Base-by-base conservation (phyloP, 2,329 filamentous ascomycete species). In the Cryphonectria radicalis region DNA sequence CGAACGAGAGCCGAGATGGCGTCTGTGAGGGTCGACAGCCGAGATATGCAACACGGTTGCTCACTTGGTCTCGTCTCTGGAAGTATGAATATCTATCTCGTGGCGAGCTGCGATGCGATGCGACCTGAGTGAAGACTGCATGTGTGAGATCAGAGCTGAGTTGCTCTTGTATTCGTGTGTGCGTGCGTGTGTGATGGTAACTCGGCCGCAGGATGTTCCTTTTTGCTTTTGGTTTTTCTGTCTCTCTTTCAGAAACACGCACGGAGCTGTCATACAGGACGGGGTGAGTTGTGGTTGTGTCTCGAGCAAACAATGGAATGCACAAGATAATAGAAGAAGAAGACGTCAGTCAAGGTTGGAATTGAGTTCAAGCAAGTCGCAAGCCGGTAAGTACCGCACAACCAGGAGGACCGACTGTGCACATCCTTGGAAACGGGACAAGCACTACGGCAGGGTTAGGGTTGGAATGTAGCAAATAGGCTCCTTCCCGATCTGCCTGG, bases 1-100 rank as follows among this genome's bases (percentile, higher is more conserved):
- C 32, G 11, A 40, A 50, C 43, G 11, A 53, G 42, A 55, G 68
- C 50, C 46, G 28, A 28, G n/a, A 62, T 60, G 55, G 64, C 65
- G 65, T 43, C 35, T 19, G 50, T 28, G 25, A 13, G 3, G 35
- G 37, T 42, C 46, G 64, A 28, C 7, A 22, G 17, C 17, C 42
- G 42, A 65, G 8, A 19, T n/a, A 50, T n/a, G 7, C 46, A n/a
- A 7, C 46, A n/a, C 22, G 46, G 46, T 11, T 3, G 14, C 25
- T 28, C 55, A 13, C 25, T 3, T 50, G 60, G 35, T 40, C 59
- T 25, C 35, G 11, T n/a, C 42, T 32, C 13, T 46, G 57, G 57
- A 13, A 22, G 22, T 19, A 10, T 8, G 10, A 17, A 19, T 6
- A 19, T 19, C 19, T 6, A 19, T 19, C 13, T 32, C 4, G 55